Base-by-base conservation (phyloP, 495 filamentous ascomycete species). In the Penicillium maclennaniae region DNA sequence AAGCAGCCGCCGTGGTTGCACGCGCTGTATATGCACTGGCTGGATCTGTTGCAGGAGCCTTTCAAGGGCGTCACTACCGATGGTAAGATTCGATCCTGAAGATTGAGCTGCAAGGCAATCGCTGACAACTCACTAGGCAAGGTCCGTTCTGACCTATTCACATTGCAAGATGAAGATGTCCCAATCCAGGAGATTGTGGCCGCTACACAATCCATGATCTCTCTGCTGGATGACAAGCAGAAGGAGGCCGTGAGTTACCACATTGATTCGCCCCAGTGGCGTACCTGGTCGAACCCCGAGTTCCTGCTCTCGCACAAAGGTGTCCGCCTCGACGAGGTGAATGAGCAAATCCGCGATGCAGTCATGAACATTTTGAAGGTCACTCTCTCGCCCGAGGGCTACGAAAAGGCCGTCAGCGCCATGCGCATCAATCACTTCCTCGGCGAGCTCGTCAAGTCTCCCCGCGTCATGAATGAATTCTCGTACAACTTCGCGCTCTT, bases 341-440 rank as follows among this genome's bases (percentile, higher is more conserved):
- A 62, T 17, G 31, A 65, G 7, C 1, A 55, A 6, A 61, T 73
- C 21, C 78, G 80, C 28, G 67, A 70, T 26, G 65, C 79, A 37
- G 72, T 82, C 31, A 74, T 86, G 45, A 62, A 68, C 25, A 64
- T 88, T 2, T 71, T 89, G 0, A 55, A 76, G 44, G 55, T 72
- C 0, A 82, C 83, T 0, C 74, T 88, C 8, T 89, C 85, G 0
- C 73, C 79, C 0, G 81, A 84, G 56, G 87, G 87, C 37, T 91
- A 89, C 70, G 70, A 75, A 26, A 90, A 90, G 57, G 85, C 85
- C 50, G 60, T 83, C 34, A 76, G 65, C 16, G 85, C 85, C 6
- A 88, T 88, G 83, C 81, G 83, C 61, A 87, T 87, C 66, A 91
- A 91, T 71, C 82, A 83, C 56, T 91, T 89, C 74, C 79, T 91